Conservation (phyloP, 768 basidiomycete species). For the Trametes punicea region DNA sequence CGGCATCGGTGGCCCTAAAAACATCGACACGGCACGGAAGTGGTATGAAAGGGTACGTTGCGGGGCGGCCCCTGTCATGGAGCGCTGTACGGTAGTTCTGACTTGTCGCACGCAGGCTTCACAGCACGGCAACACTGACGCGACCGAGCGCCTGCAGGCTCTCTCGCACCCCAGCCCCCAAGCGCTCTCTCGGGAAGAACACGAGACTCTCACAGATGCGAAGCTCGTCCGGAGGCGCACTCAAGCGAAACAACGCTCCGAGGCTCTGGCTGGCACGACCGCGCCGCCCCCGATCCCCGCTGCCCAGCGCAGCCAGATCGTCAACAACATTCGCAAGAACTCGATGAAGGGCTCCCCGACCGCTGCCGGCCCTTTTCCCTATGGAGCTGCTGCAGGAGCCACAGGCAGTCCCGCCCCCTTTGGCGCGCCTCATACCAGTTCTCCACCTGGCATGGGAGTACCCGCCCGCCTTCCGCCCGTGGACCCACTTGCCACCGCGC, state of each 20-base stretch:
- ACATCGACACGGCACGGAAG: conserved; percentile 57
- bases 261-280: conserved; percentile 26
- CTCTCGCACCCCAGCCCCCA: conserved; percentile 60
- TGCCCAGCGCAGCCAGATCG: conserved; percentile 42
- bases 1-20: conserved; percentile 74
- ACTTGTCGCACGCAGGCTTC: conserved; percentile 49
- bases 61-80: not conserved
- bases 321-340: conserved; percentile 54
- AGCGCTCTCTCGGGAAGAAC: conserved; percentile 72
- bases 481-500: not conserved
- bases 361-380: not conserved
- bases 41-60: conserved; percentile 72
- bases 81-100: not conserved
- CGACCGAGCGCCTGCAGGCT: conserved; percentile 66
- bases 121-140: conserved; percentile 78
- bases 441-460: conserved; percentile 3
- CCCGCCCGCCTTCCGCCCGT: conserved; percentile 11
- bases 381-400: not conserved
- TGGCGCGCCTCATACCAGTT: conserved; percentile 3
- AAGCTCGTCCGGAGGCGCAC: conserved; percentile 85
- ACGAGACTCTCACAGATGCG: conserved; percentile 72
- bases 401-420: not conserved
- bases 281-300: conserved; percentile 21
- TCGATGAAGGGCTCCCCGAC: conserved; percentile 28
- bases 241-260: conserved; percentile 57